Base-by-base conservation (phyloP, 805 yeast genomes). In the Hanseniaspora jakobsenii region DNA sequence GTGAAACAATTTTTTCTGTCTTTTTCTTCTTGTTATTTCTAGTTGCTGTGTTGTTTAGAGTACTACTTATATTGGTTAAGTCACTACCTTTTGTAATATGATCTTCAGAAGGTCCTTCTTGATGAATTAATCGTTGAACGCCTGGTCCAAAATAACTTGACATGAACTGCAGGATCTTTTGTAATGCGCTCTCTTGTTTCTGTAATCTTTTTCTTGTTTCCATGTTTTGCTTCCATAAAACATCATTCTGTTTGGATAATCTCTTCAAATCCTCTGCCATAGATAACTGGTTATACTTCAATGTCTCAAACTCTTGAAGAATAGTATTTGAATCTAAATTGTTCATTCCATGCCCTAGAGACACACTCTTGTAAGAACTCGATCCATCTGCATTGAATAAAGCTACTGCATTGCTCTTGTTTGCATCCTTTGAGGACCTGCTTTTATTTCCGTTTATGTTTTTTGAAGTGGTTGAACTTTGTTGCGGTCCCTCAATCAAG, bases 211-310 rank as follows among this genome's bases (percentile, higher is more conserved):
- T 96, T 44, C 96, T 70, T 5, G 89, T 79, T 47, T 77, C 64
- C 57, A 71, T 78, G 55, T 85, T 80, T 57, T 91, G 97, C 49
- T 80, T 78, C 98, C 98, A 91, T 36, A 91, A 63, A 54, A 84
- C 61, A 58, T 84, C 89, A 63, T 89, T 91, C 57, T 91, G 97
- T 49, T 78, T 78, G 48, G 86, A 71, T 30, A 91, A 76, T 47
- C 96, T 70, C 52, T 80, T 67, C 50, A 91, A 66, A 57, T 91
- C 97, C 53, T 86, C 91, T 4, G 85, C 73, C 16, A 91, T 83
- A 16, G 82, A 73, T 49, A 74, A 55, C 61, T 91, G 98, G 55
- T 83, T 82, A 53, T 72, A 67, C 57, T 81, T 83, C 52, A 91
- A 72, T 44, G 68, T 67, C 49, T 84, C 91, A 47, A 87, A 64